phyloP scores from a whole-genome alignment of 192 early-diverging fungal species.

The Linnemannia hyalina region DNA sequence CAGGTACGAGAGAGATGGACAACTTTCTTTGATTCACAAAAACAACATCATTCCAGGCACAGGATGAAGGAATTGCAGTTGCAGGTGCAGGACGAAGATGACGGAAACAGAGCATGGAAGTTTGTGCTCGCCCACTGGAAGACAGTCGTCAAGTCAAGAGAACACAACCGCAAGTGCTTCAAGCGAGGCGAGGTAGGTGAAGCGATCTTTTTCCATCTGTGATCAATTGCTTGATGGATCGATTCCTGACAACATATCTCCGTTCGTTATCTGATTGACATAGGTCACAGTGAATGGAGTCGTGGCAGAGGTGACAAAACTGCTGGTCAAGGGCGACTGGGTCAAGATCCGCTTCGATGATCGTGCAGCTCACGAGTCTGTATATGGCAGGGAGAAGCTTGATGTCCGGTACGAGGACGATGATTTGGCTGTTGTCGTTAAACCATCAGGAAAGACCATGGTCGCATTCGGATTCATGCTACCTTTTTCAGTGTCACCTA shows the following conservation, averaged over 20 bases:
- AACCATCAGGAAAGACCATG: conserved; percentile 68
- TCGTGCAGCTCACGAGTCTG: conserved; percentile 54
- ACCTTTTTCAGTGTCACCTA: conserved; percentile 34
- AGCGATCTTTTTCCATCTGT: no score
- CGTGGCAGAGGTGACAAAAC: conserved; percentile 61
- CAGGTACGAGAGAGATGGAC: no score
- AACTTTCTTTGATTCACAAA: no score
- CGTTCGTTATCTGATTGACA: background rate
- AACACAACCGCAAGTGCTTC: conserved; percentile 49
- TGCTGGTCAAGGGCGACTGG: conserved; percentile 60
- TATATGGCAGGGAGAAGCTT: conserved; percentile 61
- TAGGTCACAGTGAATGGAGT: conserved; percentile 70
- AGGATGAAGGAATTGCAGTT: conserved; percentile 40
- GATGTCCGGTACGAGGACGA: conserved; percentile 66
- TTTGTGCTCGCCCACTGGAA: conserved; percentile 52
- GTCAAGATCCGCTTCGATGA: conserved; percentile 64
- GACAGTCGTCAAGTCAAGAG: conserved; percentile 43
- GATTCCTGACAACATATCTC: background rate
- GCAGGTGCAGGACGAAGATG: conserved; percentile 25
- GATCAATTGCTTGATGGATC: background rate
- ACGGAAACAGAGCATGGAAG: conserved; percentile 45
- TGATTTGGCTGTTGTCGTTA: conserved; percentile 66
- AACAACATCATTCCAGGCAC: background rate
- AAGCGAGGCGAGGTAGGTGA: conserved; percentile 44
- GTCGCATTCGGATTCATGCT: conserved; percentile 43